Conservation (phyloP, 352 stramenopile species). For the Pythium monospermum region DNA sequence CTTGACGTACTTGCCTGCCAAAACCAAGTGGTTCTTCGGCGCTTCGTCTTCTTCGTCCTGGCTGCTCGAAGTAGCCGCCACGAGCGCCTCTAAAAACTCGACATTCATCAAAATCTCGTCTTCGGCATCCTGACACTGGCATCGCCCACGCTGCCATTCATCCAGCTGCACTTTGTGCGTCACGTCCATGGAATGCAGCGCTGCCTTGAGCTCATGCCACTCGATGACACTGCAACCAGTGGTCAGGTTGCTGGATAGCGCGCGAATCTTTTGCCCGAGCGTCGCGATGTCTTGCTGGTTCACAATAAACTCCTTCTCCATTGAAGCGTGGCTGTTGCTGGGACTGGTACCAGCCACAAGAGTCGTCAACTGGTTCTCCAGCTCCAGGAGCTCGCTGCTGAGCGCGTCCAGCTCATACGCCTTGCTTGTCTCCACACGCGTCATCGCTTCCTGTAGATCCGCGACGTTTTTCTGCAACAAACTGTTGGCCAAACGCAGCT, state of each 20-base stretch:
- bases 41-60: too few relatives aligned
- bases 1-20: conserved; percentile 36
- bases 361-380: conserved; percentile 15
- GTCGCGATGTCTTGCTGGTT: conserved; percentile 44
- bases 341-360: background rate
- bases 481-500: conserved; percentile 9
- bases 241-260: conserved; percentile 46
- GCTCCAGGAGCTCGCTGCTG: conserved; percentile 11
- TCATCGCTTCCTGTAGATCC: conserved; percentile 12
- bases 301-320: conserved; percentile 39
- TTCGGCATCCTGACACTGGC: conserved; percentile 21
- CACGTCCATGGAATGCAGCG: conserved; percentile 39
- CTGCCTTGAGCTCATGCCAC: conserved; percentile 44
- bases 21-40: background rate
- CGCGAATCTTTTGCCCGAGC: conserved; percentile 40
- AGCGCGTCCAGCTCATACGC: conserved; percentile 9
- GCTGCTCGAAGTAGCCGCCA: conserved; percentile 18
- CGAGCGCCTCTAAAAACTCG: conserved; percentile 51
- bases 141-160: conserved; percentile 27
- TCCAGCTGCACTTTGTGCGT: conserved; percentile 31
- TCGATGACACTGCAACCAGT: conserved; percentile 54
- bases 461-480: background rate
- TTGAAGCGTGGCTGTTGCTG: background rate
- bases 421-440: conserved; percentile 12
- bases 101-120: conserved; percentile 54